Conservation (phyloP, 306 rosid genomes). For the Oemleria cerasiformis region DNA sequence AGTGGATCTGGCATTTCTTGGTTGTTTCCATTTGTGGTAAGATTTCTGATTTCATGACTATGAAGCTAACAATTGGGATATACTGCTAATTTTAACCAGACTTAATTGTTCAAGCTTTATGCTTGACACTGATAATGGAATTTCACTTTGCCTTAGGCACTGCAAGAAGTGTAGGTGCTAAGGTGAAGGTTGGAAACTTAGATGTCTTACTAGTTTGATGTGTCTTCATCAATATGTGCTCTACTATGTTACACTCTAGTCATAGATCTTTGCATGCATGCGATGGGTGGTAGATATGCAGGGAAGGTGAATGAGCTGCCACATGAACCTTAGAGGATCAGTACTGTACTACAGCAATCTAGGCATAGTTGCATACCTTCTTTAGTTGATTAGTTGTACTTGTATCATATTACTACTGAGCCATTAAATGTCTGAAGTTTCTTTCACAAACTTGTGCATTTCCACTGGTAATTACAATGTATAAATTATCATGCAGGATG, state of each 20-base stretch:
- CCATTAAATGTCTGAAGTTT: background rate
- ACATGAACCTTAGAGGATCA: background rate
- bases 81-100: background rate
- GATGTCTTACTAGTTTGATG: background rate
- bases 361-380: background rate
- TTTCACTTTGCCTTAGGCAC: too few species aligned
- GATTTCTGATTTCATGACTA: conserved; percentile 20
- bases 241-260: background rate
- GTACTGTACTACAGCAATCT: background rate
- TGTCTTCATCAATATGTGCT: background rate
- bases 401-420: background rate
- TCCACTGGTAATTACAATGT: conserved; percentile 13
- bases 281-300: background rate
- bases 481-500: conserved; percentile 62
- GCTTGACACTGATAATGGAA: background rate
- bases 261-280: conserved; percentile 17
- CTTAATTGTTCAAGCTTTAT: conserved; percentile 8
- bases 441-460: conserved; percentile 13
- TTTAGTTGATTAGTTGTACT: background rate
- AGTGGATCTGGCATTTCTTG: conserved; percentile 95
- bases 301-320: background rate
- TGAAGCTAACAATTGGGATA: conserved; percentile 22
- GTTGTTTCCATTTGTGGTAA: conserved; percentile 97
- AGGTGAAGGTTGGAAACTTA: background rate
- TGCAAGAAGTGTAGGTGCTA: background rate